Evolutionary conservation across 352 stramenopile genomes (phyloP).

Genomic region (Peronospora tabacina): DNA sequence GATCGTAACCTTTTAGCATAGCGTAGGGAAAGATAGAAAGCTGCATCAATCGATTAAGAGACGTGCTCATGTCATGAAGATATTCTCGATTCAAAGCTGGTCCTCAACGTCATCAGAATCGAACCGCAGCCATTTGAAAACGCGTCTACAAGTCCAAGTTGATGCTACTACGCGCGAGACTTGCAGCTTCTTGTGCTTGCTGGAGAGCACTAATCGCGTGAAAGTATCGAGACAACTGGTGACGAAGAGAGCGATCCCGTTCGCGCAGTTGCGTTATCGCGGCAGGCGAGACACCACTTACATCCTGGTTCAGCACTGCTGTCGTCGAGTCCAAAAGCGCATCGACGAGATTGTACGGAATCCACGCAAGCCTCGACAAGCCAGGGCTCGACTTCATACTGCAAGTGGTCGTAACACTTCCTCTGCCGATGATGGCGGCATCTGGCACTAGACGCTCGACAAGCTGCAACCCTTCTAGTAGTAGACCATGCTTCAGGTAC

Average conservation of each 20-base stretch:
- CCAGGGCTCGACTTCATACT: conserved; percentile 16
- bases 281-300: conserved; percentile 9
- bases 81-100: not conserved
- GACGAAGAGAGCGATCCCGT: conserved; percentile 31
- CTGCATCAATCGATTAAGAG: conserved; percentile 20
- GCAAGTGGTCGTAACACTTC: conserved; percentile 6
- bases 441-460: conserved; percentile 35
- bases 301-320: conserved; percentile 27
- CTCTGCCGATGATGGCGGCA: conserved; percentile 12
- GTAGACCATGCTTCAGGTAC: conserved; percentile 50
- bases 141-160: conserved; percentile 19
- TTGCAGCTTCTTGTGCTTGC: conserved; percentile 42
- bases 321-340: conserved; percentile 42
- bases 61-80: conserved; percentile 11
- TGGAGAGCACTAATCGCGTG: conserved; percentile 40
- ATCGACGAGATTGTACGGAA: conserved; percentile 67
- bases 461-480: conserved; percentile 57
- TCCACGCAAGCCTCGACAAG: conserved; percentile 38
- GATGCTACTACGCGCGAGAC: conserved; percentile 29
- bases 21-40: conserved; percentile 12
- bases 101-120: conserved; percentile 9
- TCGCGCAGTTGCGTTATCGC: conserved; percentile 23
- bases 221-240: conserved; percentile 47
- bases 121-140: conserved; percentile 4
- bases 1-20: conserved; percentile 17